A percentile compares a stretch with the other conserved stretches of the same genome.
These are phyloP conservation scores for Fraxinus americana DNA, from an alignment of 257 asterid species.

Conservation along the genomic window DNA sequence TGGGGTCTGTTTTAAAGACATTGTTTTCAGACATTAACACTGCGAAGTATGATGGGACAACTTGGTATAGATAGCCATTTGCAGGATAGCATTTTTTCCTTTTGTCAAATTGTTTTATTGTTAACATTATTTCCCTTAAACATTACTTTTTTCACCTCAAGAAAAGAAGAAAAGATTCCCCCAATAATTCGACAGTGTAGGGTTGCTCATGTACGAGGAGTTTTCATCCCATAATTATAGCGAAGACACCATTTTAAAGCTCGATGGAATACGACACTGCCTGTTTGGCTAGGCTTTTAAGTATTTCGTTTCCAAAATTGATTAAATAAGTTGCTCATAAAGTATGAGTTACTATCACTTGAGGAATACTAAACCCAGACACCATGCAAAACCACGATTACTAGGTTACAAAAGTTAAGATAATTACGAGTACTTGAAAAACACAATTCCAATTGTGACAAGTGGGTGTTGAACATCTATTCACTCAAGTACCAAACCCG, in stretches of 20 bases:
- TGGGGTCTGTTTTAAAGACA: background rate
- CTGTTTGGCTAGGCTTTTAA: background rate
- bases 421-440: too few relatives aligned
- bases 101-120: slow-evolving; percentile 11
- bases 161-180: slow-evolving; percentile 31
- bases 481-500: background rate
- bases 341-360: background rate
- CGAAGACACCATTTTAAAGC: too few relatives aligned
- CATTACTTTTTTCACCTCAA: slow-evolving; percentile 14
- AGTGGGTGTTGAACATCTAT: background rate
- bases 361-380: background rate
- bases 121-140: background rate
- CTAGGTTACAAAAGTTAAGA: background rate
- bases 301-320: background rate
- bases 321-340: background rate
- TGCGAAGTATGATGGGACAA: slow-evolving; percentile 5
- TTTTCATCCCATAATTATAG: too few relatives aligned
- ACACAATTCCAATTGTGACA: background rate
- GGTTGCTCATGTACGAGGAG: too few relatives aligned
- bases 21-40: background rate
- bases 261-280: too few relatives aligned
- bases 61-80: background rate
- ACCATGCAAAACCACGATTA: background rate
- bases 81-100: background rate
- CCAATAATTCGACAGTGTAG: slow-evolving; percentile 22